These are phyloP conservation scores for Curvularia verruculosa DNA, from an alignment of 2,329 filamentous ascomycete species.

Conservation along the genomic window DNA sequence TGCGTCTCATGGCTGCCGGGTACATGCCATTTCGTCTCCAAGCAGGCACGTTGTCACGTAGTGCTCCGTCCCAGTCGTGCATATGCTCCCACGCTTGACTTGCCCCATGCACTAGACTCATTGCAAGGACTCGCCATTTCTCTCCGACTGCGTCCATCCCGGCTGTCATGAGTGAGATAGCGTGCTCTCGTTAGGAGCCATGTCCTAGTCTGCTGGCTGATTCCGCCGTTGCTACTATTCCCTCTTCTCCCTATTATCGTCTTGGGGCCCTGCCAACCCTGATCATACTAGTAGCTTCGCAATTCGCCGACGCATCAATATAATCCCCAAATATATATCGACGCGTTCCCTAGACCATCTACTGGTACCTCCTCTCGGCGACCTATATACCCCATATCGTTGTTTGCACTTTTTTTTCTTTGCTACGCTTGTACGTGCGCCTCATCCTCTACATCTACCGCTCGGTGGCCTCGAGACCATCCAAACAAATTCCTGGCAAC, in stretches of 20 bases:
- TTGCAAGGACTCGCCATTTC: conserved; percentile 25
- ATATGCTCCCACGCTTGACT: conserved; percentile 34
- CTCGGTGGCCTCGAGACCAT: conserved; percentile 8
- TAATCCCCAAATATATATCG: conserved; percentile 27
- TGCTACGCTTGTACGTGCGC: conserved; percentile 24
- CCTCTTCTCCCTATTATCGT: conserved; percentile 34
- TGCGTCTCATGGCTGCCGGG: conserved; percentile 38
- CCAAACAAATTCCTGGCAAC: conserved; percentile 9
- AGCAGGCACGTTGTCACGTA: conserved; percentile 25
- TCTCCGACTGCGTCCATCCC: conserved; percentile 32
- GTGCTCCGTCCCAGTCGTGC: conserved; percentile 33
- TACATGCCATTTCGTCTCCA: conserved; percentile 32
- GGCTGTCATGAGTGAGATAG: conserved; percentile 27
- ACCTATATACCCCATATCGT: conserved; percentile 21
- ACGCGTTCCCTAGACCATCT: conserved; percentile 27
- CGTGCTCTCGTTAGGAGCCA: conserved; percentile 27
- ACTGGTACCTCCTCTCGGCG: conserved; percentile 24
- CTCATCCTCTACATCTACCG: conserved; percentile 13
- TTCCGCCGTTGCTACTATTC: conserved; percentile 35
- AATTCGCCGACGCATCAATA: conserved; percentile 36
- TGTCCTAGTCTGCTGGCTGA: conserved; percentile 39
- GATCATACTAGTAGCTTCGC: conserved; percentile 30
- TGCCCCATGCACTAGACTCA: conserved; percentile 28
- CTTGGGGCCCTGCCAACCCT: conserved; percentile 32
- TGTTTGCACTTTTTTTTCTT: conserved; percentile 10